Conservation (phyloP, 495 filamentous ascomycete species). For the Aspergillus kassunensis region DNA sequence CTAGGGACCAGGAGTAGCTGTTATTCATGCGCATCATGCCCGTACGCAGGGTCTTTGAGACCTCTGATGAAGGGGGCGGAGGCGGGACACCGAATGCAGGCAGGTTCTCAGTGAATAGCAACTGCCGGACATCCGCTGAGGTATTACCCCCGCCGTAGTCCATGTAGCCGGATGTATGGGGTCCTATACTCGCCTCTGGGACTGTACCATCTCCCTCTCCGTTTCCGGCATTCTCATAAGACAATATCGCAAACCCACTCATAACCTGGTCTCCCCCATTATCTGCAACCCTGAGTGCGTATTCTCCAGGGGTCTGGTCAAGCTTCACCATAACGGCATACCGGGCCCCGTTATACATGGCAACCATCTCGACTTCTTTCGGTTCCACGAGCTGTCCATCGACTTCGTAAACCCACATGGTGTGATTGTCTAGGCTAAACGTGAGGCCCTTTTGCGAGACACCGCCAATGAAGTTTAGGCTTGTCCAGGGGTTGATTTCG, state of each 20-base stretch:
- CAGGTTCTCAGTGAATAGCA: constrained; percentile 26
- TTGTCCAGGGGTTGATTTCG: constrained; percentile 33
- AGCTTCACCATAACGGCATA: constrained; percentile 36
- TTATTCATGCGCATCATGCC: constrained; percentile 32
- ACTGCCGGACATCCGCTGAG: constrained; percentile 22
- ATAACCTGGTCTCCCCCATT: constrained; percentile 32
- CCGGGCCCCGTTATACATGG: constrained; percentile 33
- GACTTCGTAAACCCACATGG: constrained; percentile 40
- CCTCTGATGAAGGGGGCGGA: not conserved
- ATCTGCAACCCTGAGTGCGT: constrained; percentile 31
- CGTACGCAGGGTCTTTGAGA: constrained; percentile 4
- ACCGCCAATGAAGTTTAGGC: constrained; percentile 46
- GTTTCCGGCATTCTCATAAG: constrained; percentile 21
- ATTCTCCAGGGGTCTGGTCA: constrained; percentile 27
- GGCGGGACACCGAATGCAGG: constrained; percentile 37
- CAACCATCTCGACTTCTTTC: constrained; percentile 23
- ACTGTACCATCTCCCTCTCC: not conserved
- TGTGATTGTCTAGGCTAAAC: constrained; percentile 43
- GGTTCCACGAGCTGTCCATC: constrained; percentile 39
- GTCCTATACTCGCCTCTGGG: not conserved
- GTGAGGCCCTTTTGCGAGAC: constrained; percentile 31
- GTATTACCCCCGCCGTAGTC: constrained; percentile 35
- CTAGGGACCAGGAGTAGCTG: constrained; percentile 36
- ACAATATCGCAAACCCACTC: constrained; percentile 28
- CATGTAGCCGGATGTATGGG: constrained; percentile 31